Percentiles rank a stretch among this genome's conserved stretches.
phyloP scores from a whole-genome alignment of 2,329 filamentous ascomycete genomes.

The Coniochaeta sp. region DNA sequence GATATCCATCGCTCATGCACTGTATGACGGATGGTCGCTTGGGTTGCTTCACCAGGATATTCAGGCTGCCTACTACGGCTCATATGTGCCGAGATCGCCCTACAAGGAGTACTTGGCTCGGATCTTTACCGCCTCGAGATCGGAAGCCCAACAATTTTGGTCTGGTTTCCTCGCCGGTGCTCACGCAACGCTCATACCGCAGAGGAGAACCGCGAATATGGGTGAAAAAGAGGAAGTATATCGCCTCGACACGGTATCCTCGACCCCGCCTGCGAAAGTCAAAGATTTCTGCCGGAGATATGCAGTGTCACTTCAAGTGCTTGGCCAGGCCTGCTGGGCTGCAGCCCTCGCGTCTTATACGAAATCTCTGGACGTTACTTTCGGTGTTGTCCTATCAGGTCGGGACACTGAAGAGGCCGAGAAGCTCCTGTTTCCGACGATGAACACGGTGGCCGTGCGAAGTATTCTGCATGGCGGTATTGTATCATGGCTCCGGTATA shows the following conservation, averaged over 20 bases:
- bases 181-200: conserved; percentile 21
- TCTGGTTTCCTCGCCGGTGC: conserved; percentile 52
- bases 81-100: conserved; percentile 31
- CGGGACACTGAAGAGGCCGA: conserved; percentile 67
- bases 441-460: conserved; percentile 81
- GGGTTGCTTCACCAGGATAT: conserved; percentile 67
- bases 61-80: conserved; percentile 50
- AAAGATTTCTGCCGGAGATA: conserved; percentile 56
- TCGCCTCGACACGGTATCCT: conserved; percentile 38
- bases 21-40: conserved; percentile 88
- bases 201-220: not conserved
- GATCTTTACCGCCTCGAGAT: conserved; percentile 35
- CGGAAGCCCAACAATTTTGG: conserved; percentile 60
- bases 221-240: conserved; percentile 14
- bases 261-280: conserved; percentile 31
- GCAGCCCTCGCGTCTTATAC: conserved; percentile 58
- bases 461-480: conserved; percentile 64
- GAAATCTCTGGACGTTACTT: conserved; percentile 64
- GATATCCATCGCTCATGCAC: conserved; percentile 74
- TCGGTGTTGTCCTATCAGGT: conserved; percentile 78
- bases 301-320: conserved; percentile 65
- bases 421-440: conserved; percentile 72
- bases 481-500: conserved; percentile 58
- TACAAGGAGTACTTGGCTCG: conserved; percentile 48
- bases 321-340: conserved; percentile 73